Evolutionary conservation across 1,284 basidiomycete species (phyloP).

Genomic region (Rhodotorula sp.): DNA sequence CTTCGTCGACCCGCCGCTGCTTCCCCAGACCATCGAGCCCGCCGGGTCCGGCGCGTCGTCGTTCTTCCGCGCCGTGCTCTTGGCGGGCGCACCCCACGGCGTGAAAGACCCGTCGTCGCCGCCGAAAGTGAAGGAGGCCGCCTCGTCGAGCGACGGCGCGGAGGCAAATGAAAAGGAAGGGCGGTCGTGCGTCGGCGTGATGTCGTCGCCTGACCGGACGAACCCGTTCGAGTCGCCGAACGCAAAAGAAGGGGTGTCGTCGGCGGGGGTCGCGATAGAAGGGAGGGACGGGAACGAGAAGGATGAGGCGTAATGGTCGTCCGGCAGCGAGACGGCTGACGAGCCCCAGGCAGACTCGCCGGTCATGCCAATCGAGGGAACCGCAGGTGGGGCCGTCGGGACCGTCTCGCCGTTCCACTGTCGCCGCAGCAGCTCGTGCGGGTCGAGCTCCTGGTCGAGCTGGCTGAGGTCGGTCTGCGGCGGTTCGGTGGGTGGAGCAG

Average conservation of each 20-base stretch:
- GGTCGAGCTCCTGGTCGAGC: conserved; percentile 36
- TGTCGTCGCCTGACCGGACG: neutral
- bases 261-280: neutral
- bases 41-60: neutral
- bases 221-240: conserved; percentile 26
- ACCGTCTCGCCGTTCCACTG: conserved; percentile 33
- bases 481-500: conserved; percentile 3
- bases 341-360: conserved; percentile 17
- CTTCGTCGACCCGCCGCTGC: neutral
- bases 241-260: conserved; percentile 15
- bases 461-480: conserved; percentile 28
- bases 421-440: conserved; percentile 31
- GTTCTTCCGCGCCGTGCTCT: neutral
- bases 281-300: conserved; percentile 21
- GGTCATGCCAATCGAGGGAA: neutral
- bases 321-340: conserved; percentile 10
- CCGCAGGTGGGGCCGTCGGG: neutral
- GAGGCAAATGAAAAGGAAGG: conserved; percentile 6
- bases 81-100: neutral
- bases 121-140: conserved; percentile 13
- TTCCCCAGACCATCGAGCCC: conserved; percentile 1
- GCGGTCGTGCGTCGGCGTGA: neutral
- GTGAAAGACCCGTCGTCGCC: neutral
- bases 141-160: neutral
- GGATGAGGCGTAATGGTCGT: conserved; percentile 23